Evolutionary conservation across 2,329 filamentous ascomycete genomes (phyloP), one percentile per base, ranked within the genome.

Genomic region (Aspergillus cejpii): DNA sequence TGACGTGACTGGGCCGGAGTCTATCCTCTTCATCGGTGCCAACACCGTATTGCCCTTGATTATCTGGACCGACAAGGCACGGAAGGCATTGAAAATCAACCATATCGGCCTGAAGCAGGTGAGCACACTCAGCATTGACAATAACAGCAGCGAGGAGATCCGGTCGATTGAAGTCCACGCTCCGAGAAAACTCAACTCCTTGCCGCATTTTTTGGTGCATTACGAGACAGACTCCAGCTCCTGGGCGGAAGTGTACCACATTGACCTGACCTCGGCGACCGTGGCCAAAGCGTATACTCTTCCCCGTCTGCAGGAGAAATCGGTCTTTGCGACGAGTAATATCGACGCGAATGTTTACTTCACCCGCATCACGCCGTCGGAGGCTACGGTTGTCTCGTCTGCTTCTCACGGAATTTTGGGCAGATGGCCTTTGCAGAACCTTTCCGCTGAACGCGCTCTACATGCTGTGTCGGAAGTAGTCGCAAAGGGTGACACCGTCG

Each of bases 271-370:
- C 68, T 83, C 75, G 47, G 78, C 75, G 43, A 77, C 76, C 14
- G 76, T 91, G 21, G 77, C 75, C n/a, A 88, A 87, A 63, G 84
- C 84, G 0, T 95, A 95, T 63, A 80, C 84, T 21, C 74, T 97
- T 10, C 86, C 90, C 0, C 79, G 80, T 41, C 65, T 89, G 15
- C 67, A 77, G 19, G 87, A 85, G 1, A 74, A 72, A 31, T 89
- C 88, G 19, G 80, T 84, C 1, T 87, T 96, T 61, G 85, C 89
- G 0, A 84, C 81, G 0, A 92, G 84, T 67, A 86, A 82, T 2
- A 78, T 80, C 31, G 85, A 83, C 47, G 81, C 85, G 15, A 90
- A 92, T 57, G 84, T 95, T 6, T 96, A 88, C 70, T 95, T 97
- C 63, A 90, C 86, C 2, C 81, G 90, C 47, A 75, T 92, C 49